A percentile compares a stretch with the other conserved stretches of the same genome.
Conservation (phyloP, 768 basidiomycete genomes). For the Mycena capillaripes region DNA sequence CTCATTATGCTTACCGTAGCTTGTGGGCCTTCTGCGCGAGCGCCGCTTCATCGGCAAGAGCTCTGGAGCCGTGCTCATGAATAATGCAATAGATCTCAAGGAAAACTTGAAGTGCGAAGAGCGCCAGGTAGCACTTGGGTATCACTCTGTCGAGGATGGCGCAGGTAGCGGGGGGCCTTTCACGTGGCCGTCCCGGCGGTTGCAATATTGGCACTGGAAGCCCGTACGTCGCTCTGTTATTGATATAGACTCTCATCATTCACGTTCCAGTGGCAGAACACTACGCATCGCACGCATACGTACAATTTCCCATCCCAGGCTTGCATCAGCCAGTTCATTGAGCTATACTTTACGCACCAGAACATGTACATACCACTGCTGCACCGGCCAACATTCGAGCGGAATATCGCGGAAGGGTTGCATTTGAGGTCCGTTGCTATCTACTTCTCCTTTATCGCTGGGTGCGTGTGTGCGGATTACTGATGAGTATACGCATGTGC, state of each 20-base stretch:
- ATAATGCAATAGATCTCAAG: conserved; percentile 1
- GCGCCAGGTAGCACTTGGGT: neutral
- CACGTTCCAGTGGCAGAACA: neutral
- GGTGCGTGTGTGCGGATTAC: too few species aligned
- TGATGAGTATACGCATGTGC: too few species aligned
- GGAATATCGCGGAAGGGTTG: conserved; percentile 59
- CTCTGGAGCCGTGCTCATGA: neutral
- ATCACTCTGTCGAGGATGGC: neutral
- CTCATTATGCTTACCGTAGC: neutral
- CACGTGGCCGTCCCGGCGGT: conserved; percentile 7
- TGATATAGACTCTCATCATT: neutral
- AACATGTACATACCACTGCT: conserved; percentile 78
- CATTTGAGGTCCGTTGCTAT: conserved; percentile 50
- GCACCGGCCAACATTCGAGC: conserved; percentile 78
- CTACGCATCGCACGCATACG: neutral
- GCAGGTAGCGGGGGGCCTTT: too few species aligned
- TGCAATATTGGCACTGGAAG: conserved; percentile 11
- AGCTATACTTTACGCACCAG: conserved; percentile 73
- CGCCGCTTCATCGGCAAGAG: conserved; percentile 14
- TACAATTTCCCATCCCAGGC: conserved; percentile 65
- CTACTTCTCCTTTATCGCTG: neutral
- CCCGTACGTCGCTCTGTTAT: neutral
- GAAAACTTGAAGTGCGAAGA: neutral
- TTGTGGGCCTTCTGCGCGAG: neutral
- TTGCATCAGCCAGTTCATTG: conserved; percentile 65